Evolutionary conservation across 23 red algal genomes (phyloP), one percentile per base, ranked within the genome.

Genomic region (Gracilaria gracilis): DNA sequence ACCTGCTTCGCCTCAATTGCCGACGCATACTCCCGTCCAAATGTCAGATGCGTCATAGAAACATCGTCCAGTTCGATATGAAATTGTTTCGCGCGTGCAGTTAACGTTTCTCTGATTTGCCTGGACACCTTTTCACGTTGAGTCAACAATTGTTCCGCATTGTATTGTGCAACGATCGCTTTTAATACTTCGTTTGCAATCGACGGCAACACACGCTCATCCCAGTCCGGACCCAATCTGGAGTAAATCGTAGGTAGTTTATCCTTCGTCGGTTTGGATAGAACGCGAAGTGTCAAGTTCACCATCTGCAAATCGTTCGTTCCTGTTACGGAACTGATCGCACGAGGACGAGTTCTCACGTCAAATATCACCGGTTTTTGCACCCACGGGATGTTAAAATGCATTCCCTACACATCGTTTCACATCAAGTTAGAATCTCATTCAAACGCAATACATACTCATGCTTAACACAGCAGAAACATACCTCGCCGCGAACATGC

Each of bases 1-100:
- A 99, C 97, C 82, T 99, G 97, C 85, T 99, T 99, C 61, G 97
- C 97, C 86, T 99, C 97, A 50, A 99, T 93, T 4, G 97, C 97
- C 9, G 84, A 83, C 13, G 97, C 93, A 51, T 95, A 99, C 89
- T 99, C 97, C 39, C 93, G 72, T 85, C 97, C 97, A 77, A 99
- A 99, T 2, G 97, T 93, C 61, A 99, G 82, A 75, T 99, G 97
- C 51, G 97, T 99, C 81, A 99, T 99, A n/a, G 97, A 99, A 17
- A 99, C 94, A 86, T 99, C 97, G 59, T 99, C 97, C 81, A 99
- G 83, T 66, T 92, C 91, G 57, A 99, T 99, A 79, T 99, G 81
- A 61, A 99, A 99, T 44, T 91, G 89, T 42, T 71, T 67, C 17
- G 97, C 97, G 44, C 97, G 82, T 0, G 92, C 93, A 27, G 85